These are phyloP conservation scores for Colletotrichum lupini DNA, from an alignment of 2,329 filamentous ascomycete species.

Conservation along the genomic window DNA sequence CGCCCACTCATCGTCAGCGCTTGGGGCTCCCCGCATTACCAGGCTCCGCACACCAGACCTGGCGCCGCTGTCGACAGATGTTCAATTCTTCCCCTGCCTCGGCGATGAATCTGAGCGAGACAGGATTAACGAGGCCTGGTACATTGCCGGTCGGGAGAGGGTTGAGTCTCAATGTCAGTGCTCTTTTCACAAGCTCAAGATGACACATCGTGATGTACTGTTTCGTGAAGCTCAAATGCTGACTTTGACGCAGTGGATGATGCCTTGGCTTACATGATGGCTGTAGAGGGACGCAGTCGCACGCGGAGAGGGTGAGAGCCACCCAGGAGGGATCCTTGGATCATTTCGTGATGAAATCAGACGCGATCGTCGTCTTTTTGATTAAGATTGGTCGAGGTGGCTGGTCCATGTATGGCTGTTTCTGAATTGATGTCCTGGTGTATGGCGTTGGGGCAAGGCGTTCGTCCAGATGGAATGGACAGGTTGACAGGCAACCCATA, in stretches of 20 bases:
- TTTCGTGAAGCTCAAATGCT: background rate
- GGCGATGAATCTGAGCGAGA: slow-evolving; percentile 30
- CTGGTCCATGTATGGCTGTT: too few species aligned
- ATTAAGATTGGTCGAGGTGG: background rate
- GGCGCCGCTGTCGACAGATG: slow-evolving; percentile 29
- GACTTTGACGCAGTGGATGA: slow-evolving; percentile 26
- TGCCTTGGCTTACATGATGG: slow-evolving; percentile 31
- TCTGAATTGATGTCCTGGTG: background rate
- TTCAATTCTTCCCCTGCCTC: slow-evolving; percentile 33
- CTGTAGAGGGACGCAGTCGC: background rate
- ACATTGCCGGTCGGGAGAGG: slow-evolving; percentile 23
- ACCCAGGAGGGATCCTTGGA: background rate
- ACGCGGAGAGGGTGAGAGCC: background rate
- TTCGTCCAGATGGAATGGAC: background rate
- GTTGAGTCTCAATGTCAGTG: slow-evolving; percentile 27
- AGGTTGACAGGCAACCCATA: background rate
- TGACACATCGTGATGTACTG: background rate
- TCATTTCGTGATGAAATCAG: background rate
- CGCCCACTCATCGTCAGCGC: slow-evolving; percentile 3
- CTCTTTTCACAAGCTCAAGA: background rate
- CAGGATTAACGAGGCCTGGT: slow-evolving; percentile 31
- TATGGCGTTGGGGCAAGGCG: background rate
- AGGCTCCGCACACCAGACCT: slow-evolving; percentile 33
- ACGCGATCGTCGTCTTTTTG: background rate
- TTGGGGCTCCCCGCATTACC: slow-evolving; percentile 16